These are phyloP conservation scores for Gastrodia elata DNA, from an alignment of 106 monocot genomes.

Conservation along the genomic window DNA sequence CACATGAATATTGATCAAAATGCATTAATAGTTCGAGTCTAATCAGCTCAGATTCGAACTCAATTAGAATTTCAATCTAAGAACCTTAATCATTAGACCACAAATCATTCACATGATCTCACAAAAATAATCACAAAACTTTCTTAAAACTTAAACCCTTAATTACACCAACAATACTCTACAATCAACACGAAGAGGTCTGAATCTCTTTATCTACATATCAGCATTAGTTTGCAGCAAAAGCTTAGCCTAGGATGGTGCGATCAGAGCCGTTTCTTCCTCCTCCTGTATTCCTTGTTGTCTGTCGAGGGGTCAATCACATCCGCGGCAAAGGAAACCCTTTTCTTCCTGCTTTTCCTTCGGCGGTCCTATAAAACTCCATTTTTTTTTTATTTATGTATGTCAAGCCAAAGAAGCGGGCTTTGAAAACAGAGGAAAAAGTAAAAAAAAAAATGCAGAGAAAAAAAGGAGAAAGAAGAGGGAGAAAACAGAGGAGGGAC, in stretches of 20 bases:
- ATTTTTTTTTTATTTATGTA: neutral
- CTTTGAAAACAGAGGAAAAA: neutral
- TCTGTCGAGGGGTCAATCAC: conserved; percentile 53
- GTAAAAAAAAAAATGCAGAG: neutral
- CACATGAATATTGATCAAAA: too few species aligned
- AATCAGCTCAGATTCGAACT: neutral
- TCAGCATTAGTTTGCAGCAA: neutral
- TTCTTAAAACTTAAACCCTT: too few species aligned
- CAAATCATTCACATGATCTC: neutral
- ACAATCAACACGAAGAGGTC: too few species aligned
- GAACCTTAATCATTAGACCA: neutral
- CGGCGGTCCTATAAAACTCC: neutral
- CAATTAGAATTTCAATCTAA: neutral
- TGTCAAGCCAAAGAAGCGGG: neutral
- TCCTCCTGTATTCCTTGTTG: conserved; percentile 41
- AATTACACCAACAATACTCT: too few species aligned
- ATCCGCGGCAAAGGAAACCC: conserved; percentile 54
- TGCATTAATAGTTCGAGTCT: too few species aligned
- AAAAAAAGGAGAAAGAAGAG: neutral
- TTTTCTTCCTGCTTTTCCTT: conserved; percentile 12
- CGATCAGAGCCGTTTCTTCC: neutral
- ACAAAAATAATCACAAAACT: neutral
- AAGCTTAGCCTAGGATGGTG: neutral
- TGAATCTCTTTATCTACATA: too few species aligned
- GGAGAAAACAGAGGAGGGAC: neutral